Evolutionary conservation across 2,329 filamentous ascomycete species (phyloP).

Genomic region (Triangularia setosa): DNA sequence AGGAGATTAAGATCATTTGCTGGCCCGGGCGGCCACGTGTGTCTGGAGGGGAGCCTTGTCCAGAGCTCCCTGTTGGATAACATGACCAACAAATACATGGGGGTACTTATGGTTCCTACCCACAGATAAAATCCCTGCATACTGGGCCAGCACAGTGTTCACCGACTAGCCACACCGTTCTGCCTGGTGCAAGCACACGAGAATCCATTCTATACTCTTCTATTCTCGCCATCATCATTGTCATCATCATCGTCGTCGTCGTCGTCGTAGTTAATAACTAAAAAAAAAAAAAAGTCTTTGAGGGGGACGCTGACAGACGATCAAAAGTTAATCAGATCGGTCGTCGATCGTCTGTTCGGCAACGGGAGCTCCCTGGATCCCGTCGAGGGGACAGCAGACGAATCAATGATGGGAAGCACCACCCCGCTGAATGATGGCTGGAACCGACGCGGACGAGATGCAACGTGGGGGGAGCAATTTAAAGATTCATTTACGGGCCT

Average conservation of each 20-base stretch:
- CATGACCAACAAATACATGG: constrained; percentile 15
- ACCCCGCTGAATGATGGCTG: not conserved
- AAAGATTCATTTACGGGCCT: constrained; percentile 13
- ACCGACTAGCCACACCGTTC: not conserved
- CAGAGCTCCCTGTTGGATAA: constrained; percentile 4
- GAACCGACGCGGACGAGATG: not conserved
- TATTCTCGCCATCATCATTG: not conserved
- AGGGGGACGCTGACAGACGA: not conserved
- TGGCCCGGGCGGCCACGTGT: constrained; percentile 31
- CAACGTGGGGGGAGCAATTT: constrained; percentile 7
- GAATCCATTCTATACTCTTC: constrained; percentile 6
- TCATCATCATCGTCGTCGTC: not conserved
- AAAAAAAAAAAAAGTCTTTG: not conserved
- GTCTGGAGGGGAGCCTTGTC: constrained; percentile 13
- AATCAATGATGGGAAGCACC: not conserved
- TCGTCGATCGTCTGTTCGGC: not conserved
- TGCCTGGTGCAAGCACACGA: not conserved
- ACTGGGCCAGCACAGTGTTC: not conserved
- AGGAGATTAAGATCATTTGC: constrained; percentile 28
- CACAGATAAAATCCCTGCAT: not conserved
- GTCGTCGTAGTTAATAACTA: not conserved
- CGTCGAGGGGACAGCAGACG: not conserved
- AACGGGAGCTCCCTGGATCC: not conserved
- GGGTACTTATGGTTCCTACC: constrained; percentile 13
- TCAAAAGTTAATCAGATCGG: not conserved